Percentiles rank a stretch among this genome's conserved stretches.
These are phyloP conservation scores for Citrullus mucosospermus DNA, from an alignment of 306 rosid genomes.

Conservation along the genomic window DNA sequence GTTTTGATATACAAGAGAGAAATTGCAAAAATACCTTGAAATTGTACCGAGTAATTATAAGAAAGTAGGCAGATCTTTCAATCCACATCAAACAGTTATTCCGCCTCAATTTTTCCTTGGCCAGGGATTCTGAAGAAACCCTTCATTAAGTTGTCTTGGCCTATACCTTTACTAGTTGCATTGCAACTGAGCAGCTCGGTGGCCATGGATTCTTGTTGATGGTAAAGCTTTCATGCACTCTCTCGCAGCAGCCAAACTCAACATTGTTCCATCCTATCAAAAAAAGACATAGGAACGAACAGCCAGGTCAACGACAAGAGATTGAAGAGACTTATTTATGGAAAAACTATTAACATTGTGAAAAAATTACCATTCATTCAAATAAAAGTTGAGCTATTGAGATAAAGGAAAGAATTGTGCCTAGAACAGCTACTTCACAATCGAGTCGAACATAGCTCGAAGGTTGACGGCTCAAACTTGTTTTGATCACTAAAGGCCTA, in stretches of 20 bases:
- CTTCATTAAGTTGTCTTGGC: not conserved
- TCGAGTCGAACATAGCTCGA: not conserved
- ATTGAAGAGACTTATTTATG: not conserved
- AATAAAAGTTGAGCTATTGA: not conserved
- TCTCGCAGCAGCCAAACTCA: not conserved
- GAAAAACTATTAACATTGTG: not conserved
- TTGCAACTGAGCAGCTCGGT: not conserved
- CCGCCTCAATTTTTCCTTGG: not conserved
- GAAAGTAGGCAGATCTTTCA: not conserved
- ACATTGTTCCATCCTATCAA: not conserved
- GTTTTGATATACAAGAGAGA: no score
- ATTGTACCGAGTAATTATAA: no score
- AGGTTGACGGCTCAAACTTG: not conserved
- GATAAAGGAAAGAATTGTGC: not conserved
- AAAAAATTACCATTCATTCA: not conserved
- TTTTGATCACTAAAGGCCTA: not conserved
- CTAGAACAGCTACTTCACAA: not conserved
- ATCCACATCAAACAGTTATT: not conserved
- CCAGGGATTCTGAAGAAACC: not conserved
- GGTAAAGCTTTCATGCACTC: not conserved
- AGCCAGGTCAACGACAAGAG: not conserved
- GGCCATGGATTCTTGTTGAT: not conserved
- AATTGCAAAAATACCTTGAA: no score
- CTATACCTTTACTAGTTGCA: not conserved
- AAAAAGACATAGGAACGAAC: not conserved